These are phyloP conservation scores for Nothophytophthora sp. DNA, from an alignment of 352 stramenopile genomes.

Conservation along the genomic window DNA sequence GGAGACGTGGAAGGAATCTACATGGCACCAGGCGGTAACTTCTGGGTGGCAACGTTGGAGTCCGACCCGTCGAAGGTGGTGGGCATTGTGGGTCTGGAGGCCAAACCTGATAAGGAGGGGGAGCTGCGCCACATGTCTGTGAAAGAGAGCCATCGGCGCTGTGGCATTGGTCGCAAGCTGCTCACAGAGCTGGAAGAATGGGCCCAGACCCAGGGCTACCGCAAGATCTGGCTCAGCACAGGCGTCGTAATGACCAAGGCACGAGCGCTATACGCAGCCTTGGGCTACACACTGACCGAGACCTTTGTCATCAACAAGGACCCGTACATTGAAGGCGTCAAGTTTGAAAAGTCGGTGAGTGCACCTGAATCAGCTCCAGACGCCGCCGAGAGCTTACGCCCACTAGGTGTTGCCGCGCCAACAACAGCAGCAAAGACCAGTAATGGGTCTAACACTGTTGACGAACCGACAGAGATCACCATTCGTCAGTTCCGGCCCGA, in stretches of 20 bases:
- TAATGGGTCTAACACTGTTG: no score
- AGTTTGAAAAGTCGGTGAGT: slow-evolving; percentile 23
- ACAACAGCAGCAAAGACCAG: no score
- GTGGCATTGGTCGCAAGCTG: slow-evolving; percentile 13
- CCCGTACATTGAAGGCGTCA: slow-evolving; percentile 17
- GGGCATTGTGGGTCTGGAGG: slow-evolving; percentile 20
- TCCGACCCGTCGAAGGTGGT: slow-evolving; percentile 8
- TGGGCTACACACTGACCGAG: slow-evolving; percentile 15
- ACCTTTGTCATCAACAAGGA: slow-evolving; percentile 19
- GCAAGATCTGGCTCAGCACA: slow-evolving; percentile 18
- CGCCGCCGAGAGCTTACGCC: not conserved
- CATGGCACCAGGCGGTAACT: slow-evolving; percentile 19
- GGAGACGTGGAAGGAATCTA: slow-evolving; percentile 17
- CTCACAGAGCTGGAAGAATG: slow-evolving; percentile 15
- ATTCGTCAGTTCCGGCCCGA: no score
- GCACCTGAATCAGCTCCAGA: not conserved
- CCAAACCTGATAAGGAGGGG: slow-evolving; percentile 4
- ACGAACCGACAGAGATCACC: no score
- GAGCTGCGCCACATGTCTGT: slow-evolving; percentile 25
- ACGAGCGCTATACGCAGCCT: slow-evolving; percentile 17
- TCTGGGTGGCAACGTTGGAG: slow-evolving; percentile 20
- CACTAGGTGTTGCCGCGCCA: no score
- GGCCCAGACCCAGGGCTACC: slow-evolving; percentile 10
- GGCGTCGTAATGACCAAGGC: slow-evolving; percentile 17
- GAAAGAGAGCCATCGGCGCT: slow-evolving; percentile 16